phyloP scores from a whole-genome alignment of 768 basidiomycete genomes.

The Trametes cingulata region DNA sequence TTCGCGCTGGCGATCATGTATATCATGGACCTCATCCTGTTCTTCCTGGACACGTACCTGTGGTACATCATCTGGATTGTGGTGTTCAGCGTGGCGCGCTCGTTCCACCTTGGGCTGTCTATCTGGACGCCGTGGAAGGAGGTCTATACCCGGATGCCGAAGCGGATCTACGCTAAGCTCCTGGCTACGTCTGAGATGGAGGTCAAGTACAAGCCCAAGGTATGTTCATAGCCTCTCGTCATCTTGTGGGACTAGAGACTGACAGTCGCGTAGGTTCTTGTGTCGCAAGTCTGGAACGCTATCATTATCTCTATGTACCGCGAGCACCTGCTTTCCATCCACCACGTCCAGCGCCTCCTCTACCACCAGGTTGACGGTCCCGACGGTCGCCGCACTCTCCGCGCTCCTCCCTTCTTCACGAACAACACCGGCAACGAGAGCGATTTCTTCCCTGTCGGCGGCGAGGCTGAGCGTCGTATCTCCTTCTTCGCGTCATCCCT shows the following conservation, averaged over 20 bases:
- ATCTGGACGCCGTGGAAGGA: conserved; percentile 99
- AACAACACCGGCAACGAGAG: conserved; percentile 77
- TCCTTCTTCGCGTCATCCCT: conserved; percentile 99
- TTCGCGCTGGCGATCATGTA: conserved; percentile 99
- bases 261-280: conserved; percentile 60
- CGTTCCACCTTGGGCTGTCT: conserved; percentile 89
- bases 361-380: conserved; percentile 96
- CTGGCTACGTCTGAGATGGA: conserved; percentile 98
- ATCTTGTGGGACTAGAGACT: background rate
- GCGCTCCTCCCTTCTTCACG: conserved; percentile 98
- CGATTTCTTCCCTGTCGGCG: conserved; percentile 91
- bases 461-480: conserved; percentile 96
- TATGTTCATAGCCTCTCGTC: conserved; percentile 26
- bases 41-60: conserved; percentile 99
- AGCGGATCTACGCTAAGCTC: conserved; percentile 97
- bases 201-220: conserved; percentile 99
- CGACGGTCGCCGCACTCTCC: conserved; percentile 87
- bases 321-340: conserved; percentile 95
- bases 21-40: conserved; percentile 94
- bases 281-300: conserved; percentile 99
- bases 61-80: conserved; percentile 99
- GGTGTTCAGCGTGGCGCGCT: conserved; percentile 87
- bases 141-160: conserved; percentile 93
- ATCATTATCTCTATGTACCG: conserved; percentile 99
- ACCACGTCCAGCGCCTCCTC: conserved; percentile 94